A percentile compares a stretch with the other conserved stretches of the same genome.
Conservation (phyloP, 2,329 filamentous ascomycete species). For the Neofusicoccum cordaticola region DNA sequence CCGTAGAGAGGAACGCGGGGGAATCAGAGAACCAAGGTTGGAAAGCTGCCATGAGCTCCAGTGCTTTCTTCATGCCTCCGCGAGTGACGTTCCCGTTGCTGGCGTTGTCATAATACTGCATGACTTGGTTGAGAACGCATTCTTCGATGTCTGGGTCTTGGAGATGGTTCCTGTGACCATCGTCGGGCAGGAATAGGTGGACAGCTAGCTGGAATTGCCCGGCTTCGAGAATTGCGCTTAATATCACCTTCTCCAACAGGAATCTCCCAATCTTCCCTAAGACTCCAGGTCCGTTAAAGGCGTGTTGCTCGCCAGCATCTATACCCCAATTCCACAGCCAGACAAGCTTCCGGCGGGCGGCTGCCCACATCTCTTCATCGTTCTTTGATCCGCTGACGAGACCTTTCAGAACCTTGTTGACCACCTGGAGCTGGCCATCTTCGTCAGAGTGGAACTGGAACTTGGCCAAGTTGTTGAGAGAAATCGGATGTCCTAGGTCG, state of each 20-base stretch:
- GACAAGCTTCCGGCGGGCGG: slow-evolving; percentile 61
- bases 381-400: slow-evolving; percentile 55
- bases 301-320: slow-evolving; percentile 40
- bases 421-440: slow-evolving; percentile 61
- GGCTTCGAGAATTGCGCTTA: slow-evolving; percentile 56
- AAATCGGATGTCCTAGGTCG: slow-evolving; percentile 40
- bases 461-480: slow-evolving; percentile 50
- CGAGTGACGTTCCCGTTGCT: slow-evolving; percentile 75
- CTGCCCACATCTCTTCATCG: slow-evolving; percentile 59
- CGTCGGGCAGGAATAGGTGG: slow-evolving; percentile 58
- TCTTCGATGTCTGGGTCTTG: slow-evolving; percentile 53
- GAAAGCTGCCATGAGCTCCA: slow-evolving; percentile 69
- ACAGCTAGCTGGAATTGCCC: slow-evolving; percentile 55
- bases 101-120: slow-evolving; percentile 75
- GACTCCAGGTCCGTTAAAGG: slow-evolving; percentile 46
- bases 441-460: slow-evolving; percentile 62
- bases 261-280: slow-evolving; percentile 58
- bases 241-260: slow-evolving; percentile 66
- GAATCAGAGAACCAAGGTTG: slow-evolving; percentile 56
- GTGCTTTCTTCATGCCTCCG: slow-evolving; percentile 73
- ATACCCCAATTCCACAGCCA: slow-evolving; percentile 74
- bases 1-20: slow-evolving; percentile 53
- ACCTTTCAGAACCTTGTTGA: slow-evolving; percentile 58
- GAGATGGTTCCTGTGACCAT: slow-evolving; percentile 51
- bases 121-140: slow-evolving; percentile 59